phyloP scores from a whole-genome alignment of 495 filamentous ascomycete genomes.

The Collariella sp. region DNA sequence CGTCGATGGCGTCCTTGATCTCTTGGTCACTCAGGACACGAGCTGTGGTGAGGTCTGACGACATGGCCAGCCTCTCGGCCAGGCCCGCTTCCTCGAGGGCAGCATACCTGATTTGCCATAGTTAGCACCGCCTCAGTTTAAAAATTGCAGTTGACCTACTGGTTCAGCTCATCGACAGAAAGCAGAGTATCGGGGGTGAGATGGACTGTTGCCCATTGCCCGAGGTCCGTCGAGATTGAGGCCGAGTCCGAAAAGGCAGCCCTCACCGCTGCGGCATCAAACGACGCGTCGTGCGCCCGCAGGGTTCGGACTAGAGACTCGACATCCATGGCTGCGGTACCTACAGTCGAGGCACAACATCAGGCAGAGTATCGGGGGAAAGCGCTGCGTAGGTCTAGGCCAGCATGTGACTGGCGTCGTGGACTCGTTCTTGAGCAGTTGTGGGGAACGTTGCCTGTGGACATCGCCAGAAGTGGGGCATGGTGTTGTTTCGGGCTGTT shows the following conservation, averaged over 20 bases:
- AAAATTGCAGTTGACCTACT: constrained; percentile 21
- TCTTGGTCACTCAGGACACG: constrained; percentile 33
- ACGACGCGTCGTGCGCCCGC: constrained; percentile 23
- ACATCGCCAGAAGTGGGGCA: not conserved
- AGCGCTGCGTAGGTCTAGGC: not conserved
- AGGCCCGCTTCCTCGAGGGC: constrained; percentile 31
- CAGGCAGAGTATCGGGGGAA: not conserved
- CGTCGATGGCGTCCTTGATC: constrained; percentile 35
- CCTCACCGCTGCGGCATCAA: constrained; percentile 26
- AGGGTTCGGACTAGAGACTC: constrained; percentile 21
- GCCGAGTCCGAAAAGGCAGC: constrained; percentile 16
- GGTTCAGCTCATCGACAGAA: constrained; percentile 33
- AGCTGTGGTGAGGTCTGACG: constrained; percentile 27
- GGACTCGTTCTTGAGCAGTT: not conserved
- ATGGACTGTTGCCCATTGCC: constrained; percentile 34
- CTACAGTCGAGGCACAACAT: not conserved
- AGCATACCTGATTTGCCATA: constrained; percentile 25
- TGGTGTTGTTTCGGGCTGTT: not conserved
- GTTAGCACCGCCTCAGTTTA: constrained; percentile 3
- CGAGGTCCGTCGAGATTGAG: constrained; percentile 20
- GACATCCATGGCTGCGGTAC: constrained; percentile 15
- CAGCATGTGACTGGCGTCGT: not conserved
- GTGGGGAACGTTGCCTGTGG: not conserved
- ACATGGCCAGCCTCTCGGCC: constrained; percentile 27
- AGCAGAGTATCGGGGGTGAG: constrained; percentile 38